Evolutionary conservation across 1,139 yeast species (phyloP), one percentile per base, ranked within the genome.

Genomic region (Yueomyces sp.): DNA sequence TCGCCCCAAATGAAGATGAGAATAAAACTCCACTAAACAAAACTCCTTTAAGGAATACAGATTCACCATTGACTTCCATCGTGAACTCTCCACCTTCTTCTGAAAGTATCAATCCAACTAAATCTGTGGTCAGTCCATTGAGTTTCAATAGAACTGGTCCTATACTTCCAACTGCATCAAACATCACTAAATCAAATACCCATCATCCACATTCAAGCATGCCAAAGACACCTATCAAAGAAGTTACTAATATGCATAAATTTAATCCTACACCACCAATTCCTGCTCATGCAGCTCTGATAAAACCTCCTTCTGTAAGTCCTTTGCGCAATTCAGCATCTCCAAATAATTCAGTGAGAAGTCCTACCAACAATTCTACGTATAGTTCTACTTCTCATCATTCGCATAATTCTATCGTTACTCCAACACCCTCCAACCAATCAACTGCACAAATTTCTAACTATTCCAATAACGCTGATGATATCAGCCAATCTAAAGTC

Each of bases 1-100:
- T 19, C 19, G 19, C 19, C 19, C 19, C 19, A 6, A 8, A 8
- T 29, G 9, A 29, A 29, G 31, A 29, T 29, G 31, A 29, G 9
- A 6, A 29, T 29, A 29, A 8, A 29, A 8, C 6, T 29, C 31
- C 6, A n/a, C 36, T 49, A 28, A 47, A 44, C 12, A 46, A 41
- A 36, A 41, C 48, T 3, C 50, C 50, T 3, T 39, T 47, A 26
- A 34, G 43, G 25, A 47, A 47, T 35, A 36, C 44, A 19, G 36
- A 31, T 34, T 46, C 49, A 8, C 48, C 40, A 4, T 27, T 35
- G 1, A 31, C 36, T 6, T 31, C 47, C 4, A 37, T 36, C 8
- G 40, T 41, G 8, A 33, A 33, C n/a, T 33, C 35, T 6, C 2
- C 6, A 9, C n/a, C 35, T 11, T 33, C n/a, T 6, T 9, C 4